Evolutionary conservation across 495 filamentous ascomycete genomes (phyloP).

Genomic region (Lasiosphaeria miniovina): DNA sequence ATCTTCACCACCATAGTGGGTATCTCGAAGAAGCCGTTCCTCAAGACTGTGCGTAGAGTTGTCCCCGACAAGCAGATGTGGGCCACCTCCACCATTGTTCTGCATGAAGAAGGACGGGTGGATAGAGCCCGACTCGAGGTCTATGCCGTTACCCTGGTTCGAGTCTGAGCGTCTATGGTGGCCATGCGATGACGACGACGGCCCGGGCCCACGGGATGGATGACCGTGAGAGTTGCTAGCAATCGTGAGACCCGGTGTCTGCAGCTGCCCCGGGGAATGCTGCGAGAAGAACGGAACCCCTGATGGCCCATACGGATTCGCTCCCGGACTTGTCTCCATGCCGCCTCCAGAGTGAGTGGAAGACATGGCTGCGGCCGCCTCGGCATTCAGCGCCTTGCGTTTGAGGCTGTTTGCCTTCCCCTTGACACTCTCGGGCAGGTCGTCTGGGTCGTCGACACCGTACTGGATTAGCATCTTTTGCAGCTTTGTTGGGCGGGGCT

Average conservation of each 20-base stretch:
- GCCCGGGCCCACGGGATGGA: constrained; percentile 20
- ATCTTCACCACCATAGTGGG: constrained; percentile 32
- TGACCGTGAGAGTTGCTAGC: constrained; percentile 33
- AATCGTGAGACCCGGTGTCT: constrained; percentile 36
- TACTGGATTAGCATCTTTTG: constrained; percentile 91
- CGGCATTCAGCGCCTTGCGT: constrained; percentile 52
- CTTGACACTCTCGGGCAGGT: constrained; percentile 76
- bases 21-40: constrained; percentile 38
- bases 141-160: constrained; percentile 28
- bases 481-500: constrained; percentile 94
- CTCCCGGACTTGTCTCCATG: constrained; percentile 35
- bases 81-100: constrained; percentile 28
- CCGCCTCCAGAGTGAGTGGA: constrained; percentile 7
- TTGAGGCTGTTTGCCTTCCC: constrained; percentile 67
- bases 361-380: constrained; percentile 36
- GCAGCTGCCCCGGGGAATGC: constrained; percentile 36
- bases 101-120: constrained; percentile 39
- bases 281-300: constrained; percentile 37
- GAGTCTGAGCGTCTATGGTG: constrained; percentile 28
- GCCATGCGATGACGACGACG: constrained; percentile 27
- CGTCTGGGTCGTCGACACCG: constrained; percentile 81
- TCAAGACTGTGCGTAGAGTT: constrained; percentile 37
- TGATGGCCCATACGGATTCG: constrained; percentile 28
- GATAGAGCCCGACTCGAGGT: constrained; percentile 27
- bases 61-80: constrained; percentile 29